Evolutionary conservation across 345 rosid genomes (phyloP).

Genomic region (Melaleuca quinquenervia): DNA sequence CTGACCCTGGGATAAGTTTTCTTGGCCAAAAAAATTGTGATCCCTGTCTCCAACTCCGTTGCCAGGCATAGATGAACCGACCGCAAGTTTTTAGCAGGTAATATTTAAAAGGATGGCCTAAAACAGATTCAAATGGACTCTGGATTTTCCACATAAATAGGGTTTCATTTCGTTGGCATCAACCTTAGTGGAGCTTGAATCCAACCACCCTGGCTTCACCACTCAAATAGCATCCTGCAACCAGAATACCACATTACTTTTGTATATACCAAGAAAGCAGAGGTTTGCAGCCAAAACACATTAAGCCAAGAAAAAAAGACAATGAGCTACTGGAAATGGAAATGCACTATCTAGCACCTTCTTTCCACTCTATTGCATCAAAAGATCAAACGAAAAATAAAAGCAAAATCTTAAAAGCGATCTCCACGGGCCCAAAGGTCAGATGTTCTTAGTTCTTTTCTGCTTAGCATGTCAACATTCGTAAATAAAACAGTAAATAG

Average conservation of each 20-base stretch:
- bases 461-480: background rate
- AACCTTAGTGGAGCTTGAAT: background rate
- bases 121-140: background rate
- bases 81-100: background rate
- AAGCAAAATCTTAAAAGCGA: background rate
- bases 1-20: constrained; percentile 19
- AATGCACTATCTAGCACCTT: background rate
- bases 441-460: background rate
- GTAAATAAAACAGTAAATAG: background rate
- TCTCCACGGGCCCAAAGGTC: background rate
- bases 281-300: background rate
- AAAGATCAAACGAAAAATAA: background rate
- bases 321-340: background rate
- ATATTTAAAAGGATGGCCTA: background rate
- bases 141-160: background rate
- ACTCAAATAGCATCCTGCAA: background rate
- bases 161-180: background rate
- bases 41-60: constrained; percentile 27
- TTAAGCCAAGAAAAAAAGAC: background rate
- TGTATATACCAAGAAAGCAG: background rate
- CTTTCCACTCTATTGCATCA: background rate
- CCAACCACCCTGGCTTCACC: background rate
- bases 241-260: background rate
- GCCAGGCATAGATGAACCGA: constrained; percentile 37
- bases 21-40: constrained; percentile 25